These are phyloP conservation scores for Arxiozyma heterogenica DNA, from an alignment of 1,139 yeast genomes.

Conservation along the genomic window DNA sequence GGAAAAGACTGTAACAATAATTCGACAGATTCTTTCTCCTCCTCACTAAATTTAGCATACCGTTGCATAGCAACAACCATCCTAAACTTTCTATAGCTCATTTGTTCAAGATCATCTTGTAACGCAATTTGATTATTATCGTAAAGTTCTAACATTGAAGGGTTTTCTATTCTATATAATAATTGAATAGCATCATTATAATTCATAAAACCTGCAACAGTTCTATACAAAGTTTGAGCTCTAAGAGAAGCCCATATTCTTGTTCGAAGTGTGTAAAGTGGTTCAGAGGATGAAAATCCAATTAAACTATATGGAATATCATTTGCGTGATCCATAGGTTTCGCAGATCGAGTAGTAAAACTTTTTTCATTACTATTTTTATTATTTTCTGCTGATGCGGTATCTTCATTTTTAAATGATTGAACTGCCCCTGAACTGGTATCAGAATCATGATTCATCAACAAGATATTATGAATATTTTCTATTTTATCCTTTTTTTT, in stretches of 20 bases:
- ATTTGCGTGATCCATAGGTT: constrained; percentile 31
- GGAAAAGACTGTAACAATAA: constrained; percentile 56
- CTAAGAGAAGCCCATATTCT: constrained; percentile 77
- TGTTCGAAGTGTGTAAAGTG: constrained; percentile 55
- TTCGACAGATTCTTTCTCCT: constrained; percentile 49
- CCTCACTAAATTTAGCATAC: constrained; percentile 40
- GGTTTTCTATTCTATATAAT: constrained; percentile 55
- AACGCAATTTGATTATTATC: constrained; percentile 32
- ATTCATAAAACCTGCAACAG: constrained; percentile 69
- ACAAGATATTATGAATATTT: neutral
- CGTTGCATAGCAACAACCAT: constrained; percentile 68
- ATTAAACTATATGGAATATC: constrained; percentile 63
- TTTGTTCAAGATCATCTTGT: constrained; percentile 38
- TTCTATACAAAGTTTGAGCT: constrained; percentile 69
- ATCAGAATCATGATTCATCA: neutral
- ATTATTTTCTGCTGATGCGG: neutral
- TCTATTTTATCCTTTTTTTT: constrained; percentile 14
- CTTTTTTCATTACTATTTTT: constrained; percentile 4
- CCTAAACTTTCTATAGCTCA: constrained; percentile 57
- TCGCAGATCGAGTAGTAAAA: neutral
- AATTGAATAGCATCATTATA: constrained; percentile 60
- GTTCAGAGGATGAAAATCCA: constrained; percentile 59
- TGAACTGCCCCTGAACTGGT: neutral
- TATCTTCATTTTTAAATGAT: neutral
- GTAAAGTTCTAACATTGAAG: constrained; percentile 37